A percentile compares a stretch with the other conserved stretches of the same genome.
phyloP scores from a whole-genome alignment of 129 eudicot genomes.

The Apium graveolens region DNA sequence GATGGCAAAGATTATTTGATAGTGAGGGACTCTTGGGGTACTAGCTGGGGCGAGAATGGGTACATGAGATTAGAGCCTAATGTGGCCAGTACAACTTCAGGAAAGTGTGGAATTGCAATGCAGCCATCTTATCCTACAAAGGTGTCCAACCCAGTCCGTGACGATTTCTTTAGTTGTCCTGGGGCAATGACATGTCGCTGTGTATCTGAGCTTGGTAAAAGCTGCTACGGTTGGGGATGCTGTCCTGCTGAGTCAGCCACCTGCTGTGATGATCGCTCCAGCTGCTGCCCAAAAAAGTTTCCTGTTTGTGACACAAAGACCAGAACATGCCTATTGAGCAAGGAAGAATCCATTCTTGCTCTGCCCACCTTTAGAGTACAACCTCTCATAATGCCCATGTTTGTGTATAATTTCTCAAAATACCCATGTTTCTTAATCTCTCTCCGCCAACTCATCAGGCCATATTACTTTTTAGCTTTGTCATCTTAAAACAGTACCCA shows the following conservation, averaged over 20 bases:
- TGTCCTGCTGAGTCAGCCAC: slow-evolving; percentile 67
- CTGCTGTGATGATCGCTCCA: slow-evolving; percentile 75
- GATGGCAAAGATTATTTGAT: slow-evolving; percentile 72
- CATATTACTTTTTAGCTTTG: no score
- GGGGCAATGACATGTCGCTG: slow-evolving; percentile 65
- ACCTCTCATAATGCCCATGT: no score
- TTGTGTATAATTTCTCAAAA: no score
- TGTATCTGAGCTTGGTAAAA: slow-evolving; percentile 39
- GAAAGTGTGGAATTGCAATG: slow-evolving; percentile 83
- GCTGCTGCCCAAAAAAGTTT: slow-evolving; percentile 84
- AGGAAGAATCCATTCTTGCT: slow-evolving; percentile 69
- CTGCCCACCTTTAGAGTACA: no score
- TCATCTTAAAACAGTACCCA: no score
- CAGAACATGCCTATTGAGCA: slow-evolving; percentile 70
- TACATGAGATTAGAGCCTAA: slow-evolving; percentile 73
- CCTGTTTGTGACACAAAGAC: slow-evolving; percentile 57
- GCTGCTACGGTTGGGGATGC: slow-evolving; percentile 84
- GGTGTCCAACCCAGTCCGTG: slow-evolving; percentile 58
- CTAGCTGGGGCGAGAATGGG: slow-evolving; percentile 74
- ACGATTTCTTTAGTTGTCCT: slow-evolving; percentile 62
- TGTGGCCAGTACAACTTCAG: slow-evolving; percentile 25
- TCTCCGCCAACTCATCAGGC: no score
- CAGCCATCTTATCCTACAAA: slow-evolving; percentile 67
- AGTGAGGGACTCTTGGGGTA: slow-evolving; percentile 92
- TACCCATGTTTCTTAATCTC: no score